A percentile compares a stretch with the other conserved stretches of the same genome.
These are phyloP conservation scores for Blepharisma undulans DNA, from an alignment of 169 alveolate species.

Conservation along the genomic window DNA sequence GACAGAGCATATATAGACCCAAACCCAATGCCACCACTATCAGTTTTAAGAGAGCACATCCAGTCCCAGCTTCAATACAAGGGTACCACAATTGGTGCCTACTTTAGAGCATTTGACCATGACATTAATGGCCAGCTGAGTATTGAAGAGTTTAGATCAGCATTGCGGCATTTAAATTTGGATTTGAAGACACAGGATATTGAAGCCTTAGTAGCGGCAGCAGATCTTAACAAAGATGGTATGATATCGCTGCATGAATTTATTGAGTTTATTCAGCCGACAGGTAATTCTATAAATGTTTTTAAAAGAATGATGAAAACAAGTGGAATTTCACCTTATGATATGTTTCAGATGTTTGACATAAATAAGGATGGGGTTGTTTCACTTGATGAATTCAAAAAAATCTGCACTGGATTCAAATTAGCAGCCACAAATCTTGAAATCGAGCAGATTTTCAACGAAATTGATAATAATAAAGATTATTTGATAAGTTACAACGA, in stretches of 20 bases:
- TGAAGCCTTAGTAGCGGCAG: background rate
- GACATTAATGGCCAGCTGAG: background rate
- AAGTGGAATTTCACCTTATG: background rate
- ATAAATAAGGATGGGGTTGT: background rate
- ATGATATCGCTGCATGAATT: background rate
- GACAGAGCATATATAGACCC: background rate
- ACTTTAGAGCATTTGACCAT: slow-evolving; percentile 4
- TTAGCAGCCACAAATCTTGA: background rate
- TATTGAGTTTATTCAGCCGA: background rate
- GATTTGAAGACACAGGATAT: background rate
- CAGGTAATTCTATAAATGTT: background rate
- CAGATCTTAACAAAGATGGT: slow-evolving; percentile 8
- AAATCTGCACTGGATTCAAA: background rate
- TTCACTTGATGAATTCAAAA: background rate
- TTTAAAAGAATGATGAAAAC: background rate
- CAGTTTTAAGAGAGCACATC: background rate
- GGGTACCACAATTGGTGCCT: background rate
- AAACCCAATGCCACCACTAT: background rate
- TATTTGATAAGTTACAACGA: background rate
- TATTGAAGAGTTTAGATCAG: background rate
- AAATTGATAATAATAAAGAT: background rate
- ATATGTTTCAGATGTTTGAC: background rate
- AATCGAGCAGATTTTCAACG: background rate
- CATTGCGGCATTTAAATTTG: background rate
- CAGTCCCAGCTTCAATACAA: background rate